Evolutionary conservation across 176 grass and related monocot species (phyloP).

Genomic region (Musa itinerans): DNA sequence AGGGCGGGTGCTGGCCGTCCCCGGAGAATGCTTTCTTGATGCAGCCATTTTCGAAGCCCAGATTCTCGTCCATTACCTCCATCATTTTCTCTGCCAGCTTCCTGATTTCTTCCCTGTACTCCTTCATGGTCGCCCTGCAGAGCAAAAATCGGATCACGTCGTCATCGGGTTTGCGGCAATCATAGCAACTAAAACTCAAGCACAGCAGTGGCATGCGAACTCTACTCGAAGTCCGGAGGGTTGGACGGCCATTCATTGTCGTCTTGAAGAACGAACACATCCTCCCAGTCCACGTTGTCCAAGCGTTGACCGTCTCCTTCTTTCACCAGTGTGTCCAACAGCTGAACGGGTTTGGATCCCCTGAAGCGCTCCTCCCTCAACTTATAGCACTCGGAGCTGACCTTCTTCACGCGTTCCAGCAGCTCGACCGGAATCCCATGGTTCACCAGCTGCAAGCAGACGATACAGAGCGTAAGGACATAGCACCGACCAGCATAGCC

Average conservation of each 20-base stretch:
- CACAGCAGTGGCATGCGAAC: background rate
- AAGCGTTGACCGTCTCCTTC: slow-evolving; percentile 4
- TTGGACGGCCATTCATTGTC: slow-evolving; percentile 67
- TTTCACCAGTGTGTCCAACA: slow-evolving; percentile 26
- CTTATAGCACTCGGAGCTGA: slow-evolving; percentile 64
- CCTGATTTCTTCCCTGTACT: slow-evolving; percentile 55
- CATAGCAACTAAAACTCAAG: background rate
- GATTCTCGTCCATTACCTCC: slow-evolving; percentile 63
- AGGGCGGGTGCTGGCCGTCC: slow-evolving; percentile 42
- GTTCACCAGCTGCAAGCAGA: slow-evolving; percentile 48
- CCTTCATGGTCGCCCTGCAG: slow-evolving; percentile 72
- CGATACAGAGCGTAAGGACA: too few relatives aligned
- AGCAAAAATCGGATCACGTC: too few relatives aligned
- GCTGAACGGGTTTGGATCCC: slow-evolving; percentile 31
- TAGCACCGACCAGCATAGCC: too few relatives aligned
- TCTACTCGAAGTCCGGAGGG: slow-evolving; percentile 69
- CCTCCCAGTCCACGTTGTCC: slow-evolving; percentile 66
- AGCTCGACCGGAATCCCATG: slow-evolving; percentile 72
- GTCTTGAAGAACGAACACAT: slow-evolving; percentile 62
- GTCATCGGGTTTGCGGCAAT: too few relatives aligned
- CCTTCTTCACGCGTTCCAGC: slow-evolving; percentile 78
- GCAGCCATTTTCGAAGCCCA: slow-evolving; percentile 47
- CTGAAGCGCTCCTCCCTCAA: slow-evolving; percentile 50
- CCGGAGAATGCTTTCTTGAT: slow-evolving; percentile 48
- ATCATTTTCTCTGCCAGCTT: slow-evolving; percentile 57